Percentiles rank a stretch among this genome's conserved stretches.
Evolutionary conservation across 2,329 filamentous ascomycete genomes (phyloP).

Genomic region (Trichophyton schoenleinii): DNA sequence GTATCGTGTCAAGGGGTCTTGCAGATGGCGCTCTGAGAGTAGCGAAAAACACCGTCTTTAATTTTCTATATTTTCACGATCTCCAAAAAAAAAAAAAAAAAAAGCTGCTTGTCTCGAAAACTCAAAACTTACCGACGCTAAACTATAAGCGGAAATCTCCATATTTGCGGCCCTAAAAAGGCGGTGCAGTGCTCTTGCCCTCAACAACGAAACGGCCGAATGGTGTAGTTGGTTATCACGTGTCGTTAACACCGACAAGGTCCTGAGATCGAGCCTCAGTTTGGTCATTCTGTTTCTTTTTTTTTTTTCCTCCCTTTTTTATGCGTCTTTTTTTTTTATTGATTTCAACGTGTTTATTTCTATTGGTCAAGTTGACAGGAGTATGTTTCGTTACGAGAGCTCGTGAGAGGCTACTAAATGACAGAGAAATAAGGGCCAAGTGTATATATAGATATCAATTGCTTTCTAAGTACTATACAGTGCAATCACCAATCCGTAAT

Average conservation of each 20-base stretch:
- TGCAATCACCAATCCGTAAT: conserved; percentile 17
- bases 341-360: neutral
- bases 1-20: neutral
- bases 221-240: conserved; percentile 5
- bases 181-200: neutral
- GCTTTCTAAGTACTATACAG: conserved; percentile 34
- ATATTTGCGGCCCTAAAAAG: neutral
- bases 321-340: neutral
- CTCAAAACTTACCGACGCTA: neutral
- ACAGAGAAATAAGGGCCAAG: neutral
- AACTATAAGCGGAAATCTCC: neutral
- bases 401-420: neutral
- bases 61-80: neutral
- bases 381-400: neutral
- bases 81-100: conserved; percentile 1
- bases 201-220: neutral
- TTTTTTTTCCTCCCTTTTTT: neutral
- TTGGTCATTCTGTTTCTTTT: conserved; percentile 7
- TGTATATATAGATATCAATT: conserved; percentile 15
- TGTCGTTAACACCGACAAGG: conserved; percentile 10
- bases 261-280: conserved; percentile 12
- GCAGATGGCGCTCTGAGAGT: neutral
- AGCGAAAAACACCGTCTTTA: neutral
- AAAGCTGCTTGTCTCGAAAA: neutral
- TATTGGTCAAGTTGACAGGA: neutral